Conservation (phyloP, 129 eudicot genomes). For the Arctium minus region DNA sequence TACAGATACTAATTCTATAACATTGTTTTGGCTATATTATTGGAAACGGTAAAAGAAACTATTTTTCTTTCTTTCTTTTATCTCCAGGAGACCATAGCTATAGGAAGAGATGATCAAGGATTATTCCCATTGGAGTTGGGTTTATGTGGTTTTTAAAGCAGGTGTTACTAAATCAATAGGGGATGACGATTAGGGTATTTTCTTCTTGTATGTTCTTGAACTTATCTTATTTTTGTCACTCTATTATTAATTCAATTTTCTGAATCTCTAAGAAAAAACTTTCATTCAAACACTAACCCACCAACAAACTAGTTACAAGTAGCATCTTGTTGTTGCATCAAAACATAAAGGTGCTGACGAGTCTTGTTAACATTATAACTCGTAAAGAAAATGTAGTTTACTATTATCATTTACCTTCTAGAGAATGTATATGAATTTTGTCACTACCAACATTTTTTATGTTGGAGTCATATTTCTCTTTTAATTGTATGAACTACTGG, state of each 20-base stretch:
- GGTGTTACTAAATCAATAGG: background rate
- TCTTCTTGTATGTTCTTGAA: background rate
- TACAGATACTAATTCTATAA: background rate
- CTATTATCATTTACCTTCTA: background rate
- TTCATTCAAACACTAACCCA: background rate
- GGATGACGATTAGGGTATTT: background rate
- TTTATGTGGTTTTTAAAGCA: background rate
- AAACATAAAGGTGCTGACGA: background rate
- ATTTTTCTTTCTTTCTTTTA: background rate
- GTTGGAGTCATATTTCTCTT: background rate
- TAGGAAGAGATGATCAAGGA: background rate
- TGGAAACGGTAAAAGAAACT: background rate
- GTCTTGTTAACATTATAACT: background rate
- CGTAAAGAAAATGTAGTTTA: background rate
- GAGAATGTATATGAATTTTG: no score
- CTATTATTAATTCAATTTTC: background rate
- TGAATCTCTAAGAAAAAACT: background rate
- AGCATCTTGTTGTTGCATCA: background rate
- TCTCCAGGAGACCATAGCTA: background rate
- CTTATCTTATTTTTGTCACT: background rate
- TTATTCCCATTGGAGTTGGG: background rate
- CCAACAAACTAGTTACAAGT: background rate
- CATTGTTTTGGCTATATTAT: background rate
- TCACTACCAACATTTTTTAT: background rate
- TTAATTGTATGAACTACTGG: background rate